Evolutionary conservation across 352 stramenopile species (phyloP), one percentile per base, ranked within the genome.

Genomic region (Pythium sp.): DNA sequence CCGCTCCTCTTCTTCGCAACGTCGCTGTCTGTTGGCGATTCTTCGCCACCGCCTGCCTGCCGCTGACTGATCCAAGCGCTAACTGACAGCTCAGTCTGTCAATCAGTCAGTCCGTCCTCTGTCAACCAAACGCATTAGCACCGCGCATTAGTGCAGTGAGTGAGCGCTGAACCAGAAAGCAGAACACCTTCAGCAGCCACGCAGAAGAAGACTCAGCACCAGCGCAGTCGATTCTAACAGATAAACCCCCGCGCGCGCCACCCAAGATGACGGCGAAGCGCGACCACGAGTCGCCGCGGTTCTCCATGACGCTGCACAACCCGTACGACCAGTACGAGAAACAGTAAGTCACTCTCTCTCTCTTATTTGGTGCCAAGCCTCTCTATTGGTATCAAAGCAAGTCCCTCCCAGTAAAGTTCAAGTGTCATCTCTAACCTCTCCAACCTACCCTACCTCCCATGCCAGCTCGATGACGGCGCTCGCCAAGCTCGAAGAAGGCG

Each of bases 291-390:
- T 70, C 65, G 5, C 65, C 65, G 15, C 65, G 65, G 1, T 70
- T 70, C 46, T 70, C 65, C n/a, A 70, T 70, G 43, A 70, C 65
- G 4, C 28, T 61, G 15, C 43, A 70, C 14, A 59, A 65, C 57
- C 65, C 34, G 15, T 70, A 65, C 57, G 63, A 69, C 54, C 63
- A 69, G 26, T 58, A 63, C 3, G 63, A 69, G 38, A 63, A 69
- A 49, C 57, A 53, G 57, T 41, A 68, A 53, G 53, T 62, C 6
- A 6, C 26, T 38, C 3, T 4, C n/a, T 51, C 20, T 51, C 4
- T 51, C 20, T 51, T 2, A 58, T 58, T 49, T 49, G 18, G 41
- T 49, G 2, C 6, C 43, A 58, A 24, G 14, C 8, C 3, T 32
- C 26, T 41, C 30, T 46, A 20, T 46, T 46, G 38, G 12, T 46